Evolutionary conservation across 2,329 filamentous ascomycete species (phyloP).

Genomic region (Penicillium oxalicum): DNA sequence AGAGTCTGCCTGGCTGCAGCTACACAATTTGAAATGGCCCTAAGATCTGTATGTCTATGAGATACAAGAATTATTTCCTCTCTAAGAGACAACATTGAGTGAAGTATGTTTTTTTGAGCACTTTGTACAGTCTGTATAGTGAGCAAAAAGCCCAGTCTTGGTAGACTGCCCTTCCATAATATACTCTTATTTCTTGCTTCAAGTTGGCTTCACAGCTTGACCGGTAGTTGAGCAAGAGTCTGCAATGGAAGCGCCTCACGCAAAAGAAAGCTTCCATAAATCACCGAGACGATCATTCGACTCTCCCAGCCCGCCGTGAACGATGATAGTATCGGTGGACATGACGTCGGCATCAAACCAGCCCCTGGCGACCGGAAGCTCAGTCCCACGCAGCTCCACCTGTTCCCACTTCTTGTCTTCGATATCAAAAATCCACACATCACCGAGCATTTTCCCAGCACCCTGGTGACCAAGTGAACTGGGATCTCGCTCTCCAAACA

Average conservation of each 20-base stretch:
- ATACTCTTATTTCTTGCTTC: no score
- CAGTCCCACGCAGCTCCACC: slow-evolving; percentile 20
- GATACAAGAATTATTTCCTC: no score
- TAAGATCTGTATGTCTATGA: no score
- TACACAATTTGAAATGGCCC: no score
- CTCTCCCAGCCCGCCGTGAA: slow-evolving; percentile 49
- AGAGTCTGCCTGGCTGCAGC: no score
- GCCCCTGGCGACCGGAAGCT: slow-evolving; percentile 40
- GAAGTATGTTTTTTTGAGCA: no score
- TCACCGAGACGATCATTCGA: slow-evolving; percentile 49
- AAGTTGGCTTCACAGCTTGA: no score
- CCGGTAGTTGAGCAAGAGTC: no score
- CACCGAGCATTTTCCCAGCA: slow-evolving; percentile 51
- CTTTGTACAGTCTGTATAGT: no score
- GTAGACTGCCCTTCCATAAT: no score
- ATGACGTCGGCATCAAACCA: slow-evolving; percentile 51
- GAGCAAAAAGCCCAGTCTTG: no score
- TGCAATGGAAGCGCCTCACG: neutral
- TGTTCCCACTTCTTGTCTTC: slow-evolving; percentile 29
- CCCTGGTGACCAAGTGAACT: slow-evolving; percentile 49
- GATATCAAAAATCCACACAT: slow-evolving; percentile 47
- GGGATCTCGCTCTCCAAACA: slow-evolving; percentile 52
- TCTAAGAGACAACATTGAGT: no score
- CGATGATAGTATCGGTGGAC: slow-evolving; percentile 31
- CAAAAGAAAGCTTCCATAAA: slow-evolving; percentile 34